Evolutionary conservation across 225 moss, liverwort and hornwort species (phyloP), one percentile per base, ranked within the genome.

Genomic region (Polytrichum formosum): DNA sequence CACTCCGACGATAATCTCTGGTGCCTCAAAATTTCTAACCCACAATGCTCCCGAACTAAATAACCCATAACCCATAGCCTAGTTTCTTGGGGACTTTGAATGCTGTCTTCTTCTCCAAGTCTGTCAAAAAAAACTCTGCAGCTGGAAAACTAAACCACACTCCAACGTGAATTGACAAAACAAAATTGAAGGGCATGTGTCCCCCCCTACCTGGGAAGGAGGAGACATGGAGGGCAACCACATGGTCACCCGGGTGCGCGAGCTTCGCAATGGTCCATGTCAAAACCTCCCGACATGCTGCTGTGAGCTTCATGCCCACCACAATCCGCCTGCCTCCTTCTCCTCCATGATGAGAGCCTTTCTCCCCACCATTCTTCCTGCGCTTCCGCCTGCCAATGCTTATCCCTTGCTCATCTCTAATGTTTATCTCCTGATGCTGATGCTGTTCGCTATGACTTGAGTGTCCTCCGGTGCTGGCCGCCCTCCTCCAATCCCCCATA

Each of bases 211-310:
- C 58, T 23, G 72, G 70, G 18, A 72, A 59, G 22, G 81, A 69
- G 60, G 84, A 74, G 67, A 84, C 87, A 73, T 87, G 87, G 66
- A 87, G 76, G n/a, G 87, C 87, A 68, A 87, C 81, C 67, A 87
- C 87, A 58, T 79, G 81, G 79, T 87, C 87, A 28, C 87, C 87
- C 7, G 87, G 87, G 64, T 77, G 87, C 68, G 87, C 87, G 79
- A 87, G 84, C 68, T 84, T 87, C 7, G 77, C 87, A 62, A 87
- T 81, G 13, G 84, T 84, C 87, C 87, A 87, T 55, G 87, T 87
- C 61, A 87, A 66, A 72, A 87, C 81, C 70, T 87, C 87, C 76
- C 87, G 69, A 77, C 84, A 84, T 67, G 75, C 78, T 53, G 87
- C 31, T 13, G 81, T 72, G 55, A 87, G 81, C 77, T 87, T 87